Conservation (phyloP, 75 land plant species). For the Picea glauca region DNA sequence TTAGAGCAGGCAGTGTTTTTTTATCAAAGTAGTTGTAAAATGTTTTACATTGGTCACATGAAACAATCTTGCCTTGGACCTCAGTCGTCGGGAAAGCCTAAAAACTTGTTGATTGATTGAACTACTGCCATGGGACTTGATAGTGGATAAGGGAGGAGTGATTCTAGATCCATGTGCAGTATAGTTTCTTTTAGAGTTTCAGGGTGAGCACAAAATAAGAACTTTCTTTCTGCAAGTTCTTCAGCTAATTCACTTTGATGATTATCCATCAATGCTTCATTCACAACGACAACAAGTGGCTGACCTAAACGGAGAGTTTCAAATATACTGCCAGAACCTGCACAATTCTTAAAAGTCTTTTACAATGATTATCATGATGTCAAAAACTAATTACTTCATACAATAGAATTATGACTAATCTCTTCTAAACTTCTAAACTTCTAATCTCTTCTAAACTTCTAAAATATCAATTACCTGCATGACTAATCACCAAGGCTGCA, state of each 20-base stretch:
- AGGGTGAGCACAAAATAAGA: slow-evolving; percentile 77
- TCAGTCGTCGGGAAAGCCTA: slow-evolving; percentile 57
- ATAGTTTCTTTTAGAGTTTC: slow-evolving; percentile 50
- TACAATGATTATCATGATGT: neutral
- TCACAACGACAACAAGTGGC: slow-evolving; percentile 88
- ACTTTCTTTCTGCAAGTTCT: slow-evolving; percentile 77
- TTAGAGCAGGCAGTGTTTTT: no score
- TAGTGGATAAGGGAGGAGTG: slow-evolving; percentile 69
- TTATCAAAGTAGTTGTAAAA: no score
- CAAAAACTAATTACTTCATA: neutral
- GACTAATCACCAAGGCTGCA: slow-evolving; percentile 87
- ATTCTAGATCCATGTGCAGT: slow-evolving; percentile 50
- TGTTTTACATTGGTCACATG: no score
- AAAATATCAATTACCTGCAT: slow-evolving; percentile 63
- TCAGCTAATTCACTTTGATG: slow-evolving; percentile 93
- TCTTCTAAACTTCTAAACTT: neutral
- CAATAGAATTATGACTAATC: no score
- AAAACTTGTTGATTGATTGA: slow-evolving; percentile 54
- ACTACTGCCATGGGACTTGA: slow-evolving; percentile 65
- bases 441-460: neutral
- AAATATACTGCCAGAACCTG: slow-evolving; percentile 58
- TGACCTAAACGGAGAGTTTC: slow-evolving; percentile 69
- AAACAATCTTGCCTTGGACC: no score
- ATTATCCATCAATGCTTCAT: slow-evolving; percentile 96
- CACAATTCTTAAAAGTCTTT: neutral